phyloP scores from a whole-genome alignment of 768 basidiomycete species.

The Holtermanniella nyarrowii region DNA sequence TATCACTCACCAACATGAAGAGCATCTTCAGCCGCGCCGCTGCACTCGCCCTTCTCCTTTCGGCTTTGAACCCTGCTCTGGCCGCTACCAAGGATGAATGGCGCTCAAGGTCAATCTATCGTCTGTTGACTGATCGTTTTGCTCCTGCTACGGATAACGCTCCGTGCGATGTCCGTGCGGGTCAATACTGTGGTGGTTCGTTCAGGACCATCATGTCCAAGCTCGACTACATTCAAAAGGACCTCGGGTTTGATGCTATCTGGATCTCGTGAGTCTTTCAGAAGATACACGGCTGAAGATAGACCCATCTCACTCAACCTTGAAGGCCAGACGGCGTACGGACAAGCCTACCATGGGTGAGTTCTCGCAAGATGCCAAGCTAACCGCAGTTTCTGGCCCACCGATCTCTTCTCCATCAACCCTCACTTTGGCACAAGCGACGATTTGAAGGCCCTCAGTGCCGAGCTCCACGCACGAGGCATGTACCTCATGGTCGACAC shows the following conservation, averaged over 20 bases:
- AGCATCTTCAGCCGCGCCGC: not conserved
- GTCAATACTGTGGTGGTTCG: conserved; percentile 37
- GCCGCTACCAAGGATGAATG: conserved; percentile 28
- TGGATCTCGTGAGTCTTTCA: conserved; percentile 34
- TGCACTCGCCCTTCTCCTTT: conserved; percentile 11
- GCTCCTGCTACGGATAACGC: conserved; percentile 19
- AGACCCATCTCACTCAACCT: conserved; percentile 35
- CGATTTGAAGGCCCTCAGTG: conserved; percentile 37
- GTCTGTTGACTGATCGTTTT: conserved; percentile 41
- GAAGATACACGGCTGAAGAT: too few relatives aligned
- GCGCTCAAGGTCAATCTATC: conserved; percentile 27
- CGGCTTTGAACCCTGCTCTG: conserved; percentile 2
- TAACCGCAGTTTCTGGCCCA: conserved; percentile 32
- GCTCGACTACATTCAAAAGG: conserved; percentile 39
- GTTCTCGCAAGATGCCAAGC: not conserved
- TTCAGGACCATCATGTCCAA: conserved; percentile 28
- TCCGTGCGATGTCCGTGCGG: conserved; percentile 17
- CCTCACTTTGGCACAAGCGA: conserved; percentile 32
- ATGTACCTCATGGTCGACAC: conserved; percentile 43
- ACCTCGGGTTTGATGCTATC: conserved; percentile 40
- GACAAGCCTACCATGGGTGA: conserved; percentile 39
- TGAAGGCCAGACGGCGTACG: conserved; percentile 28
- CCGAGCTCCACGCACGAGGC: conserved; percentile 29
- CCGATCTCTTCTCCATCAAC: conserved; percentile 34
- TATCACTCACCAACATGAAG: not conserved